Evolutionary conservation across 176 grass and related monocot species (phyloP).

Genomic region (Cocos nucifera): DNA sequence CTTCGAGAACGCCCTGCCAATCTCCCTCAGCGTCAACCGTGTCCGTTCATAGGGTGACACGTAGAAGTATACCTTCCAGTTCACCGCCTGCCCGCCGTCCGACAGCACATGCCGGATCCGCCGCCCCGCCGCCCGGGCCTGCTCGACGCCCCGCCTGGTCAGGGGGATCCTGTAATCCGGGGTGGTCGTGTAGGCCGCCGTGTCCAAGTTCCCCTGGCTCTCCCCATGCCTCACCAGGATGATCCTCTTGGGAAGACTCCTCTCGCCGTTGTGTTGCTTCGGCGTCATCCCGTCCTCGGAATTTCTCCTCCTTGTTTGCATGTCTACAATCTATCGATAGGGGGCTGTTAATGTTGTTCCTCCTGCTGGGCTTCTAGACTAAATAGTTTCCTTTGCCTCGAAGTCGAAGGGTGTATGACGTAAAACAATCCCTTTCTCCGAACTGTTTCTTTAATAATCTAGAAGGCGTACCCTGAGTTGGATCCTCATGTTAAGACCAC

Average conservation of each 20-base stretch:
- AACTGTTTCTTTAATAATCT: too few relatives aligned
- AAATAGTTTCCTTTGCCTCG: too few relatives aligned
- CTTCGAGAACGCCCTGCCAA: constrained; percentile 67
- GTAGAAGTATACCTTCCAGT: constrained; percentile 94
- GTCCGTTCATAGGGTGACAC: constrained; percentile 90
- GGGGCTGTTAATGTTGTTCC: too few relatives aligned
- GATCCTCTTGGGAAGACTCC: constrained; percentile 74
- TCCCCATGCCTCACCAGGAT: constrained; percentile 95
- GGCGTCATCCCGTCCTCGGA: too few relatives aligned
- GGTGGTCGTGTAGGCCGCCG: constrained; percentile 78
- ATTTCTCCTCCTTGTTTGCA: too few relatives aligned
- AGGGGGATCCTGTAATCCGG: constrained; percentile 90
- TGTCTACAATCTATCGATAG: too few relatives aligned
- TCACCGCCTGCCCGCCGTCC: neutral
- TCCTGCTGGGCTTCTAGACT: too few relatives aligned
- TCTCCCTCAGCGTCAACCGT: constrained; percentile 63
- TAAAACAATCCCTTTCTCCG: too few relatives aligned
- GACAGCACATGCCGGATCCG: constrained; percentile 39
- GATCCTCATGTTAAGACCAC: too few relatives aligned
- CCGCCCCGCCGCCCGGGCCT: constrained; percentile 47
- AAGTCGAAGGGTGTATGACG: too few relatives aligned
- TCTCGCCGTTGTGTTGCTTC: constrained; percentile 1
- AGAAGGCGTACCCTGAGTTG: too few relatives aligned
- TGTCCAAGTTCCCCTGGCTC: constrained; percentile 94
- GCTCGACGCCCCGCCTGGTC: constrained; percentile 43